Evolutionary conservation across 2,329 filamentous ascomycete species (phyloP), one percentile per base, ranked within the genome.

Genomic region (Thermochaetoides dissita): DNA sequence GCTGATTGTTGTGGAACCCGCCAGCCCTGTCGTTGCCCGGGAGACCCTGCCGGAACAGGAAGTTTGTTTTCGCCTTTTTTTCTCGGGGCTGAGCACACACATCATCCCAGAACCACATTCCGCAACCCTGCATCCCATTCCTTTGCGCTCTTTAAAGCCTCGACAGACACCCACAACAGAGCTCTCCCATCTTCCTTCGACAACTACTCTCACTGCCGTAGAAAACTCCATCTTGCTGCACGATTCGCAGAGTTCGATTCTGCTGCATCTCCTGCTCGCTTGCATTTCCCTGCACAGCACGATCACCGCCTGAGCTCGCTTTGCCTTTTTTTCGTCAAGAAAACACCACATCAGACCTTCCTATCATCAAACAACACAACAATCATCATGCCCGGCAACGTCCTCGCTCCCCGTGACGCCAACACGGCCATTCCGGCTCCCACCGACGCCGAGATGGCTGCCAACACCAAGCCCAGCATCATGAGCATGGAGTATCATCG

Each of bases 401-500:
- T 79, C 52, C 77, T 85, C 61, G 65, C 67, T 53, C 65, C 73
- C 56, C 78, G 78, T 64, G 78, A 84, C 65, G 68, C 72, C 63
- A 84, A 84, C 63, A 66, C 66, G 46, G 49, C 67, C 49, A 61
- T 73, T 50, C 45, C 57, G 46, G 45, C 52, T 49, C 51, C 46
- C 35, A 54, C 51, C 50, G 46, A 44, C 46, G 63, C 66, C 52
- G 64, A 71, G 55, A 71, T 72, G 63, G 74, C 79, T 63, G 64
- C 70, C 59, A 80, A 80, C 61, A 65, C 65, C 41, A 61, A 64
- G 54, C 43, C 53, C 45, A 64, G 72, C 46, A 63, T 76, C 41
- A 78, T 77, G 70, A 77, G 68, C 65, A 76, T 88, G 69, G 81
- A 86, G 57, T 84, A 84, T 58, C 82, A 87, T 58, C 81, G 82